Evolutionary conservation across 352 stramenopile species (phyloP).

Genomic region (Pythium coloratum): DNA sequence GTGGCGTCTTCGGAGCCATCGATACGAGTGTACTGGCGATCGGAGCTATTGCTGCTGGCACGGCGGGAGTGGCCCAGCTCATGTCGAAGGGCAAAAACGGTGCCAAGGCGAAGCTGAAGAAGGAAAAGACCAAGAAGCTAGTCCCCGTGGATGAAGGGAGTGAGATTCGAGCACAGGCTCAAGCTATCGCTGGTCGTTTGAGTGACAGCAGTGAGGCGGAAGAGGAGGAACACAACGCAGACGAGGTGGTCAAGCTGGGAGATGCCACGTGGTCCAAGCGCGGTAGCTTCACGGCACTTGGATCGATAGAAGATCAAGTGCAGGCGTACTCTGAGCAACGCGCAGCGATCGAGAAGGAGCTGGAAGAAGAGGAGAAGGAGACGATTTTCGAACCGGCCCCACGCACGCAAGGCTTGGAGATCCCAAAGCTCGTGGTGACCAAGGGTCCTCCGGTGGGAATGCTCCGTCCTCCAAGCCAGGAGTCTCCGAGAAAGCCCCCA

Average conservation of each 20-base stretch:
- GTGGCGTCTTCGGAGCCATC: conserved; percentile 56
- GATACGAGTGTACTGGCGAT: conserved; percentile 48
- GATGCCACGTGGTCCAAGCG: not conserved
- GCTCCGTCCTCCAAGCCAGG: conserved; percentile 11
- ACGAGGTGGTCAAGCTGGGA: not conserved
- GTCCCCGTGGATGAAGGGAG: conserved; percentile 31
- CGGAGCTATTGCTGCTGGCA: conserved; percentile 41
- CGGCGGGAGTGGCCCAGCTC: conserved; percentile 48
- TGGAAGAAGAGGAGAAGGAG: conserved; percentile 17
- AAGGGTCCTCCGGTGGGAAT: conserved; percentile 41
- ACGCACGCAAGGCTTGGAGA: not conserved
- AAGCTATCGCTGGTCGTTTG: conserved; percentile 21
- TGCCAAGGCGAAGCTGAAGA: conserved; percentile 5
- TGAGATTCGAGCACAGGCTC: conserved; percentile 18
- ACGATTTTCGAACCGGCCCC: not conserved
- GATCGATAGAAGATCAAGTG: conserved; percentile 14
- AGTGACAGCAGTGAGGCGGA: conserved; percentile 13
- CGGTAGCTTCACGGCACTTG: conserved; percentile 42
- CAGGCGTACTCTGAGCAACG: conserved; percentile 22
- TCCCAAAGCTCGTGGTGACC: conserved; percentile 46
- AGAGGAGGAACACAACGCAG: not conserved
- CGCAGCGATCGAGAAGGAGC: conserved; percentile 22
- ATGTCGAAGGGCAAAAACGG: conserved; percentile 36
- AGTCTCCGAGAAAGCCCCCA: not conserved
- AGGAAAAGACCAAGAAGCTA: conserved; percentile 30